Percentiles rank a stretch among this genome's conserved stretches.
Evolutionary conservation across 805 yeast species (phyloP).

Genomic region (Cyberlindnera maritima): DNA sequence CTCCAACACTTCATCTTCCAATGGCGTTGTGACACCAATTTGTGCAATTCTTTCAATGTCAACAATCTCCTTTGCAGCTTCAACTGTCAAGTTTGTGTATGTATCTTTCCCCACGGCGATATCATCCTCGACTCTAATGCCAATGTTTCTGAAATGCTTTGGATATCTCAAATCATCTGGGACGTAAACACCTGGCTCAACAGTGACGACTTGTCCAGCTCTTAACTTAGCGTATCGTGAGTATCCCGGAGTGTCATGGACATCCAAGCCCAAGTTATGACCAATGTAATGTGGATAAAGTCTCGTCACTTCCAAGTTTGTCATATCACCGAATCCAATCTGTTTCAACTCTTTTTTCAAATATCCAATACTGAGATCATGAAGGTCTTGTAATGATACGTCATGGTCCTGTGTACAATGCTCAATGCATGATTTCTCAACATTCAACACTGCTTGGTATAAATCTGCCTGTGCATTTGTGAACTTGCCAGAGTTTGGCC

Average conservation of each 20-base stretch:
- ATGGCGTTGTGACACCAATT: constrained; percentile 53
- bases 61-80: constrained; percentile 79
- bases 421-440: constrained; percentile 74
- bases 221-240: constrained; percentile 53
- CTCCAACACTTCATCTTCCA: constrained; percentile 40
- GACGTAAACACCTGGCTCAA: constrained; percentile 94
- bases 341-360: constrained; percentile 66
- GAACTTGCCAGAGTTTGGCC: constrained; percentile 85
- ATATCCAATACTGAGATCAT: constrained; percentile 57
- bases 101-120: constrained; percentile 69
- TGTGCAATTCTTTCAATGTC: constrained; percentile 74
- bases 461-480: constrained; percentile 77
- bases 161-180: constrained; percentile 76
- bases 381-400: constrained; percentile 69
- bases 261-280: constrained; percentile 90
- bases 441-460: constrained; percentile 84
- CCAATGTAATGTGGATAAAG: constrained; percentile 94
- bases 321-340: constrained; percentile 60
- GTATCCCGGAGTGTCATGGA: constrained; percentile 73
- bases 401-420: constrained; percentile 55
- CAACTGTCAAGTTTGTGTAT: constrained; percentile 65
- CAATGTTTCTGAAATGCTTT: constrained; percentile 77
- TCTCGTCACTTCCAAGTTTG: constrained; percentile 50
- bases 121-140: constrained; percentile 94
- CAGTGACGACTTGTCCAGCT: constrained; percentile 81